A percentile compares a stretch with the other conserved stretches of the same genome.
Evolutionary conservation across 2,329 filamentous ascomycete genomes (phyloP).

Genomic region (Cladosporium sp.): DNA sequence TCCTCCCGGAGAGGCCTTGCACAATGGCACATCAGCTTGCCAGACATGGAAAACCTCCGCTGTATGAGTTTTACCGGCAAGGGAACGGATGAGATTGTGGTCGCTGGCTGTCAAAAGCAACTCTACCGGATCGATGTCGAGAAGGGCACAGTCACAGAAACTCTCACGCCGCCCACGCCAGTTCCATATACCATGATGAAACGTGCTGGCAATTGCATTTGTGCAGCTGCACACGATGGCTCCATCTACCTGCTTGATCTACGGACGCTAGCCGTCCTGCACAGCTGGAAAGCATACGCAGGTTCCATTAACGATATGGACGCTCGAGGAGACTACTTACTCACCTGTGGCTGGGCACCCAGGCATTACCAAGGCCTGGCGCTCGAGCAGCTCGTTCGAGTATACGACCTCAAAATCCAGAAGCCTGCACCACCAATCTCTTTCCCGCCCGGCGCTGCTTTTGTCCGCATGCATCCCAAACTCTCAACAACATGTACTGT

Average conservation of each 20-base stretch:
- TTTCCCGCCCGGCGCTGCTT: conserved; percentile 87
- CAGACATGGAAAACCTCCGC: conserved; percentile 80
- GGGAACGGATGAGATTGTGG: conserved; percentile 78
- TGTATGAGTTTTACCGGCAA: conserved; percentile 97
- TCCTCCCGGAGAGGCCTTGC: conserved; percentile 78
- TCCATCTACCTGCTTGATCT: conserved; percentile 85
- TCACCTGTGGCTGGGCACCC: conserved; percentile 91
- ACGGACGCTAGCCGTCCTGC: conserved; percentile 73
- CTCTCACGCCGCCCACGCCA: conserved; percentile 32
- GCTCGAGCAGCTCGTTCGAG: conserved; percentile 89
- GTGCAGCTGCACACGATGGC: conserved; percentile 82
- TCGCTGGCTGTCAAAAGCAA: conserved; percentile 79
- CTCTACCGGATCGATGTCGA: conserved; percentile 79
- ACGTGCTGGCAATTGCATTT: conserved; percentile 80
- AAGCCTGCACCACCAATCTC: conserved; percentile 86
- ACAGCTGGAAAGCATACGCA: conserved; percentile 87
- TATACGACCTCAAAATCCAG: conserved; percentile 92
- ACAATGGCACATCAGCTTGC: conserved; percentile 81
- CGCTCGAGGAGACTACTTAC: conserved; percentile 88
- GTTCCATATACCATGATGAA: conserved; percentile 90
- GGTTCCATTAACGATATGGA: conserved; percentile 96
- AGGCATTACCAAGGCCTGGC: conserved; percentile 78
- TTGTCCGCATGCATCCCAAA: conserved; percentile 93
- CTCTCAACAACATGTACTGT: conserved; percentile 95
- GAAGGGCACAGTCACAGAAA: conserved; percentile 49